Evolutionary conservation across 2,329 filamentous ascomycete species (phyloP).

Genomic region (Paraconiothyrium brasiliense): DNA sequence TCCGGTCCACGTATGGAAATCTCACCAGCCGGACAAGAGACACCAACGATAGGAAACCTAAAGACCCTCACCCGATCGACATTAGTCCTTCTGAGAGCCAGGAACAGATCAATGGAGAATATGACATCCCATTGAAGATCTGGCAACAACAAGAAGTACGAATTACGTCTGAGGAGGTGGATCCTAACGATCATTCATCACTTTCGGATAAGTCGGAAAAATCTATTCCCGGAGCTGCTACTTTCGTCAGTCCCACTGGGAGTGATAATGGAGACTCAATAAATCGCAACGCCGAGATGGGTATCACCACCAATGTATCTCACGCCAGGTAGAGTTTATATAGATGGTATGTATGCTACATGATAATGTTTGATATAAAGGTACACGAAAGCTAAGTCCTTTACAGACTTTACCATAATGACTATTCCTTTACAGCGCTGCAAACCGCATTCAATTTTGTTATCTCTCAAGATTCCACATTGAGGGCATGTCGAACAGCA

Average conservation of each 20-base stretch:
- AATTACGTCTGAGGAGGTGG: constrained; percentile 13
- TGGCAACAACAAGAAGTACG: constrained; percentile 15
- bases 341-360: neutral
- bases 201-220: constrained; percentile 11
- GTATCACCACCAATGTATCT: constrained; percentile 4
- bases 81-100: constrained; percentile 19
- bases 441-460: neutral
- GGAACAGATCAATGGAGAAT: constrained; percentile 15
- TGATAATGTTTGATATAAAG: neutral
- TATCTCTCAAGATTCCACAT: neutral
- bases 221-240: neutral
- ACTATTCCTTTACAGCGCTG: neutral
- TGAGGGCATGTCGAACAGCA: neutral
- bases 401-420: neutral
- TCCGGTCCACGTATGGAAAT: constrained; percentile 16
- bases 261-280: neutral
- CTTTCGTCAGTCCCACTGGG: constrained; percentile 3
- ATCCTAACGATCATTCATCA: constrained; percentile 1
- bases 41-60: constrained; percentile 4
- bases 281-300: constrained; percentile 4
- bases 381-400: neutral
- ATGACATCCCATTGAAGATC: constrained; percentile 15
- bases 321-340: constrained; percentile 1
- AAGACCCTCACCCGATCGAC: constrained; percentile 16
- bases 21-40: constrained; percentile 13